Evolutionary conservation across 2,329 filamentous ascomycete species (phyloP), one percentile per base, ranked within the genome.

Genomic region (Aspergillus bombycis): DNA sequence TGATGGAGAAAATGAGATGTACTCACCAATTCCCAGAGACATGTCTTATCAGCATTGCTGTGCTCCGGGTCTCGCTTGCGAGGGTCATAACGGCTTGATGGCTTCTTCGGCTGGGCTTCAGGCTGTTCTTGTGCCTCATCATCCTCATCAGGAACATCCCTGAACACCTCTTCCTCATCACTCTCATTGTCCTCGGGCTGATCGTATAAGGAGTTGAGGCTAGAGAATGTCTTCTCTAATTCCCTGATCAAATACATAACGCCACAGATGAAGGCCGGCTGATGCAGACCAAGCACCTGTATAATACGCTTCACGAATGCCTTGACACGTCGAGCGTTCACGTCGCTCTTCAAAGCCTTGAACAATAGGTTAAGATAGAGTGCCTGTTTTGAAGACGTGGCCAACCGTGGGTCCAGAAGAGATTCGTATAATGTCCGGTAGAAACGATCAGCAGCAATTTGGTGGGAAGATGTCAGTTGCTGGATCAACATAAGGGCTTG

Each of bases 351-450:
- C 66, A 99, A 81, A 14, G 94, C 88, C 69, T 92, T 90, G 77
- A 94, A 95, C 4, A 99, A 81, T 19, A 99, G 84, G 74, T 99
- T 99, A 65, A 99, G 85, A 74, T 97, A 99, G 70, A 99, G 86
- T 38, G 94, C 89, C 75, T 99, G 94, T 79, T 99, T 99, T 3
- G 94, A 98, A 6, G 94, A 97, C 1, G 87, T 91, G 60, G 93
- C 84, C 6, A 99, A 86, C 38, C 95, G 91, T 3, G 94, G 93
- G 73, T 99, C 95, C 36, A 98, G 81, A 28, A 99, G 84, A 9
- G 94, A 97, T 79, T 99, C 95, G 78, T 99, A 99, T 2, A 99
- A 83, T 11, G 94, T 97, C 57, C 93, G 87, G 81, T 98, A 99
- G 81, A 97, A 99, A 65, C 95, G 88, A 73, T 99, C 95, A 14